A percentile compares a stretch with the other conserved stretches of the same genome.
These are phyloP conservation scores for Lepiota venenata DNA, from an alignment of 768 basidiomycete species.

Conservation along the genomic window DNA sequence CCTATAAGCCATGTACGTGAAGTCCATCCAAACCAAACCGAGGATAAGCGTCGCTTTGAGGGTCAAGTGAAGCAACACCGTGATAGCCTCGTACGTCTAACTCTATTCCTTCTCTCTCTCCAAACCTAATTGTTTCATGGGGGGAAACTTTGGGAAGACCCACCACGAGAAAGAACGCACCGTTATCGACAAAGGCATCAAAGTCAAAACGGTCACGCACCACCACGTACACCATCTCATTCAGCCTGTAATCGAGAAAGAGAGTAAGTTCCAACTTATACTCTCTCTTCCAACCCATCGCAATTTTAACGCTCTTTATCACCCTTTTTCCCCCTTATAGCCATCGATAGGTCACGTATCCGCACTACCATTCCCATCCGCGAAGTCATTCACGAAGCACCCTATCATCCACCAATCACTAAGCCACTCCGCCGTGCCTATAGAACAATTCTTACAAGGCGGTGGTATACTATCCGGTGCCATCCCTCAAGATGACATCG, in stretches of 20 bases:
- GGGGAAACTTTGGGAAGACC: no score
- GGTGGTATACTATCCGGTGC: slow-evolving; percentile 19
- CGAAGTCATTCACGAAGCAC: slow-evolving; percentile 33
- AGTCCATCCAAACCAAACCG: slow-evolving; percentile 24
- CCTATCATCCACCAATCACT: slow-evolving; percentile 33
- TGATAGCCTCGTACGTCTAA: slow-evolving; percentile 22
- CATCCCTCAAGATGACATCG: slow-evolving; percentile 16
- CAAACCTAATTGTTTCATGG: no score
- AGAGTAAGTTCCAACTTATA: slow-evolving; percentile 25
- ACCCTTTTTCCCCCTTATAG: slow-evolving; percentile 15
- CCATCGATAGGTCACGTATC: slow-evolving; percentile 25
- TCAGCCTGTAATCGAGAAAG: slow-evolving; percentile 36
- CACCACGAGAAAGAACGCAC: slow-evolving; percentile 24
- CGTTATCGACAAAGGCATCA: slow-evolving; percentile 30
- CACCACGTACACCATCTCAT: slow-evolving; percentile 36
- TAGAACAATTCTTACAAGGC: slow-evolving; percentile 28
- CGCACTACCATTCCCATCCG: slow-evolving; percentile 33
- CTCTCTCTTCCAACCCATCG: no score
- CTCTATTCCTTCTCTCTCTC: background rate
- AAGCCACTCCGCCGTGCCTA: slow-evolving; percentile 26
- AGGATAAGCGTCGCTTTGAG: slow-evolving; percentile 26
- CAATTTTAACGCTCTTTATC: background rate
- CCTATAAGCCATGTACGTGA: slow-evolving; percentile 25
- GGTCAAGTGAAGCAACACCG: slow-evolving; percentile 23
- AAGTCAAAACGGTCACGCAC: slow-evolving; percentile 26